phyloP scores from a whole-genome alignment of 2,329 filamentous ascomycete species.

The Paracoccidioides lutzii region DNA sequence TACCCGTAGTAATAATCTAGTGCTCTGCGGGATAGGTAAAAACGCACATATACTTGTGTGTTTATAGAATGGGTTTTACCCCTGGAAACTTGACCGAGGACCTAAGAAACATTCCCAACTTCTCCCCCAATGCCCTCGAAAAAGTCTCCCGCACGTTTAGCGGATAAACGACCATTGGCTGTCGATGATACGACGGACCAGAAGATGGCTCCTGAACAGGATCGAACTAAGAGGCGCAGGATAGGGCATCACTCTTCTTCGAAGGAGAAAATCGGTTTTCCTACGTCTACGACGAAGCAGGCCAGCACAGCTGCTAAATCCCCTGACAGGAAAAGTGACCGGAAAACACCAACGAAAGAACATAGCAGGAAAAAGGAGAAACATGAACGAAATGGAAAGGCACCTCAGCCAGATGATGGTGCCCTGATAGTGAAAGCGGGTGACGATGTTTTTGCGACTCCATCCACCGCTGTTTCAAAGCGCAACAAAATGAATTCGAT shows the following conservation, averaged over 20 bases:
- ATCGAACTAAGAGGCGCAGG: constrained; percentile 3
- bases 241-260: neutral
- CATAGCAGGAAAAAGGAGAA: neutral
- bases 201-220: constrained; percentile 1
- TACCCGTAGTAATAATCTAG: neutral
- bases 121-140: neutral
- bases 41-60: neutral
- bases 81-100: neutral
- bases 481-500: neutral
- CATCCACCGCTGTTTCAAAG: neutral
- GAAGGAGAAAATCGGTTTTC: neutral
- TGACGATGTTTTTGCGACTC: neutral
- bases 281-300: neutral
- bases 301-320: neutral
- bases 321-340: neutral
- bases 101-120: neutral
- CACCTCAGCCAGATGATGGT: neutral
- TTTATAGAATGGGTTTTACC: neutral
- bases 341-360: neutral
- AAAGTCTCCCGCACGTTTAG: neutral
- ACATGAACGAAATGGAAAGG: neutral
- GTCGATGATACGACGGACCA: neutral
- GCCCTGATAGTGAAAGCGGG: neutral
- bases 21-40: neutral
- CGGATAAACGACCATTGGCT: constrained; percentile 3